phyloP scores from a whole-genome alignment of 257 asterid species.

The Galeopsis tetrahit region DNA sequence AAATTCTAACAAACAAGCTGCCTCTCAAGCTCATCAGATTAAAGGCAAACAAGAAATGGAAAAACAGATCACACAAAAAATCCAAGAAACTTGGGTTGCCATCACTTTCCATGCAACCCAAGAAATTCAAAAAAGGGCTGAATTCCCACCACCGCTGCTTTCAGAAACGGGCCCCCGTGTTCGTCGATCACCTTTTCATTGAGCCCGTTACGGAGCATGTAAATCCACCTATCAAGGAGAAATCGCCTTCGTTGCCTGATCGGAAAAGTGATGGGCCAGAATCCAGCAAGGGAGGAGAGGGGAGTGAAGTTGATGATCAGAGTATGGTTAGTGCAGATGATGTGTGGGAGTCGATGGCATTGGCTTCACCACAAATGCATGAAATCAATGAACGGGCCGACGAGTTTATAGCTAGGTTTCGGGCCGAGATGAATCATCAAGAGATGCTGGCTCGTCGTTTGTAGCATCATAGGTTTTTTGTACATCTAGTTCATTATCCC shows the following conservation, averaged over 20 bases:
- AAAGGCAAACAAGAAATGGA: conserved; percentile 38
- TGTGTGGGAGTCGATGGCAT: conserved; percentile 79
- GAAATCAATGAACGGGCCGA: conserved; percentile 80
- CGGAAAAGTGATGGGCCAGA: background rate
- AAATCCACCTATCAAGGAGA: conserved; percentile 18
- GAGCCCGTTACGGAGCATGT: conserved; percentile 41
- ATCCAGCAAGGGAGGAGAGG: background rate
- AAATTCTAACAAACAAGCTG: conserved; percentile 46
- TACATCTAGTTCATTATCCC: background rate
- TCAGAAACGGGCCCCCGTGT: conserved; percentile 47
- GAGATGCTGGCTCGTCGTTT: conserved; percentile 39
- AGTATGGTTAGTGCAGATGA: conserved; percentile 58
- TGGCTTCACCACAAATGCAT: conserved; percentile 70
- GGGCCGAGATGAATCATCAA: conserved; percentile 66
- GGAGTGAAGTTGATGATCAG: background rate
- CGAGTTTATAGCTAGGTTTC: conserved; percentile 69
- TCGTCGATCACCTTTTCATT: conserved; percentile 63
- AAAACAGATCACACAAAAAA: conserved; percentile 26
- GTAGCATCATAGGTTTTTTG: conserved; percentile 27
- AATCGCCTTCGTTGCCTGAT: conserved; percentile 20
- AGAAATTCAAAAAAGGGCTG: conserved; percentile 48
- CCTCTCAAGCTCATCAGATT: conserved; percentile 53
- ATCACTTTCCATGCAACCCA: conserved; percentile 48
- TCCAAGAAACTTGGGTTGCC: conserved; percentile 39
- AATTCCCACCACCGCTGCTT: conserved; percentile 27